Percentiles rank a stretch among this genome's conserved stretches.
Conservation (phyloP, 768 basidiomycete species). For the Leccinum barrowsii region DNA sequence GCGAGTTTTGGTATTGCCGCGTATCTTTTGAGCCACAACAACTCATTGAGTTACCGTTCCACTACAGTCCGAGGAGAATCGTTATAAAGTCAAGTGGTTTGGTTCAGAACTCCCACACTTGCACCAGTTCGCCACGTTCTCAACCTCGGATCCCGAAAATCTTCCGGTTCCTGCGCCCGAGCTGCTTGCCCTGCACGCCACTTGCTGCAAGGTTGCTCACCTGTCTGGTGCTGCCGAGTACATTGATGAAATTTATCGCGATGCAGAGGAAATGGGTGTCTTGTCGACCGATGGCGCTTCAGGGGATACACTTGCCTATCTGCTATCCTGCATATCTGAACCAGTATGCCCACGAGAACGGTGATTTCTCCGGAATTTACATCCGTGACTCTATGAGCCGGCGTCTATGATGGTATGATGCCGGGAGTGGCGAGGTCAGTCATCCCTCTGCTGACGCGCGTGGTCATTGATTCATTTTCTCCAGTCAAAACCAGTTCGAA, state of each 20-base stretch:
- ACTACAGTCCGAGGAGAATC: neutral
- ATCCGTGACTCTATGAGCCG: too few species aligned
- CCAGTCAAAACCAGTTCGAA: too few species aligned
- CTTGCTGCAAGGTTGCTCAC: conserved; percentile 25
- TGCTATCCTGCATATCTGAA: neutral
- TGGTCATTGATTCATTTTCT: too few species aligned
- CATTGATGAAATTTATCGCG: conserved; percentile 11
- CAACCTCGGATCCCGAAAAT: neutral
- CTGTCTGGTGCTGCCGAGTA: conserved; percentile 21
- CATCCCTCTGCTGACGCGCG: too few species aligned
- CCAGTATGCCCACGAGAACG: too few species aligned
- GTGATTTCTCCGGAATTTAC: too few species aligned
- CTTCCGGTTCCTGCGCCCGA: conserved; percentile 13
- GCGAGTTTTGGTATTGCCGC: neutral
- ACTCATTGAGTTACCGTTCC: neutral
- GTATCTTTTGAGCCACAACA: neutral
- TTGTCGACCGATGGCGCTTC: conserved; percentile 5
- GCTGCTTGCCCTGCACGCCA: conserved; percentile 19
- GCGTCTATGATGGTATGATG: too few species aligned
- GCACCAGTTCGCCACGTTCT: conserved; percentile 1
- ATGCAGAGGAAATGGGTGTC: conserved; percentile 1
- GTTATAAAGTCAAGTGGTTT: conserved; percentile 5
- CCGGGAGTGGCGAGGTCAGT: too few species aligned
- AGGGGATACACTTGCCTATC: neutral
- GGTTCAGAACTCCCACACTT: neutral